phyloP scores from a whole-genome alignment of 106 monocot genomes.

The Platanthera guangdongensis region DNA sequence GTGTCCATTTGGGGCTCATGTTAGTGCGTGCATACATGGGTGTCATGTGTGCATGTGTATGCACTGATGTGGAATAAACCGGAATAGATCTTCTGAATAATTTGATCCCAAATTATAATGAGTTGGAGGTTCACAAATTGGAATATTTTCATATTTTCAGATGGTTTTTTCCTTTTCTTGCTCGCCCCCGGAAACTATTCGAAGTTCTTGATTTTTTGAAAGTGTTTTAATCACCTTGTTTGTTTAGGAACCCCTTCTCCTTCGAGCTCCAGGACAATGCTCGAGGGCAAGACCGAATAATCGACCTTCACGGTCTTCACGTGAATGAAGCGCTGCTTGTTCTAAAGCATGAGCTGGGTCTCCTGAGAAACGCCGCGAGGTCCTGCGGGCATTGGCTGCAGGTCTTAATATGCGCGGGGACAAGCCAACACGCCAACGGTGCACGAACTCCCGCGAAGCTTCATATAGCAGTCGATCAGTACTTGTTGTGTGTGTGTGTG shows the following conservation, averaged over 20 bases:
- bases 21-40: too few species aligned
- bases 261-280: conserved; percentile 13
- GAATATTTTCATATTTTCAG: too few species aligned
- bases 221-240: not conserved
- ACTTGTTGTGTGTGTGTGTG: too few species aligned
- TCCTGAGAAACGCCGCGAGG: conserved; percentile 31
- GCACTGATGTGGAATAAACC: too few species aligned
- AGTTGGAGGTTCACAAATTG: too few species aligned
- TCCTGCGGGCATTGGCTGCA: conserved; percentile 33
- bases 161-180: too few species aligned
- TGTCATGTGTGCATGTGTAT: too few species aligned
- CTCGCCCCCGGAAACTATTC: too few species aligned
- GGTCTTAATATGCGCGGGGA: conserved; percentile 35
- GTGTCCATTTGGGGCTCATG: too few species aligned
- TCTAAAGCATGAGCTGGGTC: conserved; percentile 37
- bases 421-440: conserved; percentile 33
- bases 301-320: conserved; percentile 57
- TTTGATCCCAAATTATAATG: too few species aligned
- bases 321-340: conserved; percentile 50
- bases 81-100: too few species aligned
- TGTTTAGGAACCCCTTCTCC: conserved; percentile 25
- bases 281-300: conserved; percentile 24
- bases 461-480: conserved; percentile 47
- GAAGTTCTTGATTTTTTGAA: too few species aligned
- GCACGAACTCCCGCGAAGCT: conserved; percentile 32